Conservation (phyloP, 148 eudicot species). For the Spergularia marina region DNA sequence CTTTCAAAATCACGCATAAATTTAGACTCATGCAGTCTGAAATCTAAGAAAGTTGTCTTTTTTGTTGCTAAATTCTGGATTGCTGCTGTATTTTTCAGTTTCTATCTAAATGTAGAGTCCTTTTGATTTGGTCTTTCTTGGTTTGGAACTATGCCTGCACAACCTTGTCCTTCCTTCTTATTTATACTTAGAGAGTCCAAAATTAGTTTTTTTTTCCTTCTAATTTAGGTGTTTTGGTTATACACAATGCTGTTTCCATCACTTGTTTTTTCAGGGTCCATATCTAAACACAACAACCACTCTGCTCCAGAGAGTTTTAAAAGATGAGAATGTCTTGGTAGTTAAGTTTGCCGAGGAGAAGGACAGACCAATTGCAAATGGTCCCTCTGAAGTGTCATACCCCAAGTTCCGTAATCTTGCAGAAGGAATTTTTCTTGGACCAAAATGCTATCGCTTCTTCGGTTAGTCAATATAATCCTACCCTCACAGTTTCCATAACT, state of each 20-base stretch:
- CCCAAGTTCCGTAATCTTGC: slow-evolving; percentile 26
- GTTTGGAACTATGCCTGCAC: no score
- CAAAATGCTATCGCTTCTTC: slow-evolving; percentile 48
- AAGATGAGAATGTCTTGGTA: slow-evolving; percentile 64
- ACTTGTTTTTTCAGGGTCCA: slow-evolving; percentile 48
- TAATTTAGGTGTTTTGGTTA: no score
- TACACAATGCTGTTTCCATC: neutral
- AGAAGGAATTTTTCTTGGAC: slow-evolving; percentile 49
- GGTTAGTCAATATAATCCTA: slow-evolving; percentile 34
- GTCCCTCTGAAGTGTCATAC: neutral
- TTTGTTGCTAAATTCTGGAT: neutral
- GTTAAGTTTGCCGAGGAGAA: slow-evolving; percentile 54
- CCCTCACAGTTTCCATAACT: no score
- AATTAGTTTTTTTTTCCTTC: no score
- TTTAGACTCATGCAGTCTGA: no score
- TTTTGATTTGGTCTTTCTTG: neutral
- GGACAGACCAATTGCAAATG: neutral
- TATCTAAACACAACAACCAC: slow-evolving; percentile 42
- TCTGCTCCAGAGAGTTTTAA: slow-evolving; percentile 53
- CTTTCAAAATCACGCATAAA: no score
- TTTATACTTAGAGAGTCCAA: no score
- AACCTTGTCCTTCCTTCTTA: no score
- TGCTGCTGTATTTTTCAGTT: neutral
- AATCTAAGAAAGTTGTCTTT: neutral
- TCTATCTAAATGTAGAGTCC: neutral